These are phyloP conservation scores for Gnomoniopsis sp. DNA, from an alignment of 2,329 filamentous ascomycete species.

Conservation along the genomic window DNA sequence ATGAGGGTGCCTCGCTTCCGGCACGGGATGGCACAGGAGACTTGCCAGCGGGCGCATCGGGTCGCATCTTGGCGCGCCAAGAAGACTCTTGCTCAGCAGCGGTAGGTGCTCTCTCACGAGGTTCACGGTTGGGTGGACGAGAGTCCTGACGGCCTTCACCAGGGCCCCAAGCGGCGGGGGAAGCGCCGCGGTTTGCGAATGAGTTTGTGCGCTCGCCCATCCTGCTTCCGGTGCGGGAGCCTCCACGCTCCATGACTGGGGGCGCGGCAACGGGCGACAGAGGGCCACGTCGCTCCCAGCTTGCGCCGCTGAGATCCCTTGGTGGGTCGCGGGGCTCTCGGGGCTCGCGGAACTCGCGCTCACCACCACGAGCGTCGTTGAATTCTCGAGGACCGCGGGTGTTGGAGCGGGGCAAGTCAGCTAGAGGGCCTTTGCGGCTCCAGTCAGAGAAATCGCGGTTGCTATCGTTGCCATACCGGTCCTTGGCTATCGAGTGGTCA, in stretches of 20 bases:
- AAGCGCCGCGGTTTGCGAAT: constrained; percentile 60
- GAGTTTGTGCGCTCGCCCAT: constrained; percentile 46
- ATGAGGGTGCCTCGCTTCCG: constrained; percentile 71
- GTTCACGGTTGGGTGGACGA: constrained; percentile 74
- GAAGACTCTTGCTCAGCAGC: constrained; percentile 91
- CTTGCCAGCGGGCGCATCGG: constrained; percentile 60
- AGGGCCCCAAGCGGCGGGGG: constrained; percentile 71
- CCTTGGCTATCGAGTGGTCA: constrained; percentile 67
- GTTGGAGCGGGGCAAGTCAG: constrained; percentile 40
- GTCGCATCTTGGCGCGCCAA: constrained; percentile 89
- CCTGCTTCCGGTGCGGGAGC: constrained; percentile 52
- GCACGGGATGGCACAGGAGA: constrained; percentile 68
- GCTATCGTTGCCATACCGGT: constrained; percentile 64
- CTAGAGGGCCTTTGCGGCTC: constrained; percentile 80
- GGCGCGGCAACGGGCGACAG: constrained; percentile 62
- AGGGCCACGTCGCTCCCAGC: constrained; percentile 94
- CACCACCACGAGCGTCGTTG: constrained; percentile 63
- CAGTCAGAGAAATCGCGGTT: constrained; percentile 82
- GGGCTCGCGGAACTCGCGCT: constrained; percentile 45
- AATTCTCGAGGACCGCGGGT: constrained; percentile 47
- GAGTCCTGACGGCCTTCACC: constrained; percentile 64
- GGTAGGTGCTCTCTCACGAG: constrained; percentile 72
- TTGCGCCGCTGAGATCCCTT: constrained; percentile 32
- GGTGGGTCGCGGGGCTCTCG: constrained; percentile 16
- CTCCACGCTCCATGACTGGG: constrained; percentile 45